Evolutionary conservation across 352 stramenopile species (phyloP).

Genomic region (Globisporangium abappressorium): DNA sequence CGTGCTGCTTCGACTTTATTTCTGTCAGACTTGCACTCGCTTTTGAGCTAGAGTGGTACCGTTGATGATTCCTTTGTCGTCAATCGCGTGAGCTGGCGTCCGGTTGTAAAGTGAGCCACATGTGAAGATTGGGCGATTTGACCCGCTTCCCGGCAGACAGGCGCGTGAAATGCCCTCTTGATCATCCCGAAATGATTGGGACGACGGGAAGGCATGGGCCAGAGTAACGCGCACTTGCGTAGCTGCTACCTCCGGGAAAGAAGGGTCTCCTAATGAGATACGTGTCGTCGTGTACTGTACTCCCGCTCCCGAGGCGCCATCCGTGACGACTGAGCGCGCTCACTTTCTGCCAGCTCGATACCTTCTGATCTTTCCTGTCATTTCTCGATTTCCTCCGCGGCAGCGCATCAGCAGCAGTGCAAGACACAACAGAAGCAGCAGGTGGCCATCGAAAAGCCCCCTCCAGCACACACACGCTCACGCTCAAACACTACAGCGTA

Average conservation of each 20-base stretch:
- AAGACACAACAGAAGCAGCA: neutral
- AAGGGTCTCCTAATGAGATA: neutral
- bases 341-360: neutral
- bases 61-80: neutral
- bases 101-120: neutral
- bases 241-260: too few species aligned
- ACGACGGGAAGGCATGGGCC: neutral
- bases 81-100: neutral
- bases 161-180: neutral
- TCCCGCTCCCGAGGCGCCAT: neutral
- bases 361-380: neutral
- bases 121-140: neutral
- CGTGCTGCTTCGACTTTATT: neutral
- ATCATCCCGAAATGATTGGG: neutral
- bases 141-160: neutral
- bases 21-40: neutral
- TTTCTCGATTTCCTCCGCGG: neutral
- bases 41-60: neutral
- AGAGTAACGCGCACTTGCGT: neutral
- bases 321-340: neutral
- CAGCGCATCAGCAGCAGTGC: neutral
- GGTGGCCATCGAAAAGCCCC: neutral
- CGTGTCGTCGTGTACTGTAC: neutral
- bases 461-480: neutral
- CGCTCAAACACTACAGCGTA: neutral